These are phyloP conservation scores for Lanmaoa rubissima DNA, from an alignment of 768 basidiomycete species.

Conservation along the genomic window DNA sequence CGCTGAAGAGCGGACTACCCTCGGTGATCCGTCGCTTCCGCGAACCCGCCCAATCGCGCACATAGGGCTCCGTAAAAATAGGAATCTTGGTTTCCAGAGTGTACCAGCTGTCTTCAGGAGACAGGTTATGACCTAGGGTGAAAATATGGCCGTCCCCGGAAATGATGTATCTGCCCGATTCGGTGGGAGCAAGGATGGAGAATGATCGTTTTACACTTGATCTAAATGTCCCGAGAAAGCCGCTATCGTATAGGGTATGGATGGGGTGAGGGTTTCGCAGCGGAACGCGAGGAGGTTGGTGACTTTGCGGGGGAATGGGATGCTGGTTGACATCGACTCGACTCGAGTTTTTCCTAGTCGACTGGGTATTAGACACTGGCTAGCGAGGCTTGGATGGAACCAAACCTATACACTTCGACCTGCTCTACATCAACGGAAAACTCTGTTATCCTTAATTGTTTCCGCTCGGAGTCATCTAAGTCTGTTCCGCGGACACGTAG, in stretches of 20 bases:
- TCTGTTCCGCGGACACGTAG: slow-evolving; percentile 60
- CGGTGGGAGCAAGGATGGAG: slow-evolving; percentile 47
- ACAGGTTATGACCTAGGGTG: slow-evolving; percentile 22
- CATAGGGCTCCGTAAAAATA: slow-evolving; percentile 12
- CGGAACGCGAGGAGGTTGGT: slow-evolving; percentile 65
- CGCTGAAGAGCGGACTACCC: slow-evolving; percentile 53
- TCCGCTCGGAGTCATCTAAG: slow-evolving; percentile 47
- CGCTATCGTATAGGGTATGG: slow-evolving; percentile 45
- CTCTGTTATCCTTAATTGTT: slow-evolving; percentile 53
- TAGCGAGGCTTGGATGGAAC: slow-evolving; percentile 2
- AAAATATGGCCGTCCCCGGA: slow-evolving; percentile 52
- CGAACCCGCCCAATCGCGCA: slow-evolving; percentile 31
- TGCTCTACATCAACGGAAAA: slow-evolving; percentile 62
- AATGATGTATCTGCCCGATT: slow-evolving; percentile 48
- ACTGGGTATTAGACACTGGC: slow-evolving; percentile 6
- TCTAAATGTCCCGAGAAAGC: slow-evolving; percentile 33
- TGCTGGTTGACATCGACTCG: slow-evolving; percentile 42
- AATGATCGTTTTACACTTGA: slow-evolving; percentile 36
- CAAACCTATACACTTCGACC: slow-evolving; percentile 64
- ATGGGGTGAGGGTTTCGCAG: slow-evolving; percentile 55
- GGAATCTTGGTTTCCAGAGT: slow-evolving; percentile 22
- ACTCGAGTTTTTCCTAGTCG: slow-evolving; percentile 41
- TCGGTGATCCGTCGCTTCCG: slow-evolving; percentile 42
- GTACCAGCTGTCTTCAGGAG: slow-evolving; percentile 28
- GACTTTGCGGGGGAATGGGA: slow-evolving; percentile 52